Evolutionary conservation across 352 stramenopile genomes (phyloP), one percentile per base, ranked within the genome.

Genomic region (Phytophthora fragariae): DNA sequence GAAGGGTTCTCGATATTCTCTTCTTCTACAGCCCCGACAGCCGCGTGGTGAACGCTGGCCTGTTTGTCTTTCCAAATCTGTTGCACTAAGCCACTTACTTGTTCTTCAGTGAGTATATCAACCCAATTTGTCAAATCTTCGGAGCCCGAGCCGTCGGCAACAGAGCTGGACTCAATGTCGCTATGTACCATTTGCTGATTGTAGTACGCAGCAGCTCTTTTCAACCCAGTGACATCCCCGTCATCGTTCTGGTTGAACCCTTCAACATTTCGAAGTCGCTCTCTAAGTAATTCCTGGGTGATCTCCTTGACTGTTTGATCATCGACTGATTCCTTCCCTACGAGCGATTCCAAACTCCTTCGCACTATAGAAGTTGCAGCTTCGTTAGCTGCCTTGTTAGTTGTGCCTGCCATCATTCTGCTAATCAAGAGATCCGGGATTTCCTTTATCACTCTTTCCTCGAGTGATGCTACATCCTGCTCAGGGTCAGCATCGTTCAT

Each of bases 31-130:
- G 37, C 19, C 44, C 57, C 63, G 5, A 61, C 11, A 2, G 52
- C 46, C 46, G 33, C 15, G 56, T 57, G 53, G 5, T 12, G 21
- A 70, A 68, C 3, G 0, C n/a, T 31, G 56, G n/a, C 29, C 29
- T 67, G 58, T 14, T 57, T 81, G 41, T 85, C 71, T 61, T 75
- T 82, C 74, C 80, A 75, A 49, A 89, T 69, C 47, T 87, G 69
- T 14, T 79, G 72, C n/a, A 89, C 71, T 44, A 89, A 55, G 2
- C 64, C 50, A 49, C 68, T 62, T 11, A 88, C 79, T 77, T 90
- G 78, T 41, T 90, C 80, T 73, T 87, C 80, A 1, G 75, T 80
- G 14, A 89, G 72, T 27, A 83, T n/a, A 2, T 77, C 52, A 10
- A 80, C 35, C 82, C 79, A 89, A 19, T 68, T 75, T 1, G 44